Base-by-base conservation (phyloP, 345 rosid genomes). In the Corchorus capsularis region DNA sequence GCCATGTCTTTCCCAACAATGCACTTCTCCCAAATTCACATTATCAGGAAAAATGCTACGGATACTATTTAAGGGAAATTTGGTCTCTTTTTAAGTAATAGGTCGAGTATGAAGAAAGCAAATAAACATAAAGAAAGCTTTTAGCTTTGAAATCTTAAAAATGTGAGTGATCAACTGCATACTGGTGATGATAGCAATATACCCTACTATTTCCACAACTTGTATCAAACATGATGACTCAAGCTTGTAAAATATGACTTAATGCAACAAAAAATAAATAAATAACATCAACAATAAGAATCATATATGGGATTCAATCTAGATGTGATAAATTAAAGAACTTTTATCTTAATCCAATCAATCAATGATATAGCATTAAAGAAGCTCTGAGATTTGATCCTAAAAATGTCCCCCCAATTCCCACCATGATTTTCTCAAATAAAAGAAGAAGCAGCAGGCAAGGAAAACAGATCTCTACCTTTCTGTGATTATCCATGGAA, bases 401-500 rank as follows among this genome's bases (percentile, higher is more conserved):
- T n/a, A 68, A 68, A 1, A 47, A 49, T 19, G 10, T 7, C n/a
- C n/a, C n/a, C n/a, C n/a, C n/a, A n/a, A n/a, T n/a, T n/a, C n/a
- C n/a, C n/a, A n/a, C n/a, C n/a, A n/a, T n/a, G n/a, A n/a, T n/a
- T n/a, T n/a, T n/a, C n/a, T 39, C 2, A 39, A 39, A 59, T 11
- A 54, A 12, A 6, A 39, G 54, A 50, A 54, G 12, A n/a, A 10
- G 14, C 50, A 20, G 75, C 15, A 63, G 35, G 14, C 12, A 63
- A 39, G 47, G 0, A 69, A 14, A 61, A 17, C 53, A 76, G 71
- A 84, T 57, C 32, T 69, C 3, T 1, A 92, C 99, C 98, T 95
- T 93, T 82, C 86, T 92, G 57, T 83, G 94, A 79, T 87, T 72
- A 86, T 90, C 92, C 98, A 95, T 93, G 53, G 85, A 64, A 19